Evolutionary conservation across 2,329 filamentous ascomycete species (phyloP), one percentile per base, ranked within the genome.

Genomic region (Penicillium sp.): DNA sequence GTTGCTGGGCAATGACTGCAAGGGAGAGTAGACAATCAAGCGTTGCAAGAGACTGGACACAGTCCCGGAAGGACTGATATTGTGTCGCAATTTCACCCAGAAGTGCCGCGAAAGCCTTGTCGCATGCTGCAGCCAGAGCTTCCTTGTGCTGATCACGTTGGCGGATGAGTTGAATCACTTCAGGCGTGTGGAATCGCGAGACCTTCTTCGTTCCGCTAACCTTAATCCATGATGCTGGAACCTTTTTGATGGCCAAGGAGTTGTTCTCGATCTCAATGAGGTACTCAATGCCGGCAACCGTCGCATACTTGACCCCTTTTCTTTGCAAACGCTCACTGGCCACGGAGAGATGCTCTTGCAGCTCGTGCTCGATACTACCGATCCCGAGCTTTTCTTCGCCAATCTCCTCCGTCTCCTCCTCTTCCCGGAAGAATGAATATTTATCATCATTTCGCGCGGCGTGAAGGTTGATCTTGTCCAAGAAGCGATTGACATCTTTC

Each of bases 101-200:
- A 5, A 98, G 83, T 14, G 83, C 80, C 4, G 80, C 79, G 77
- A 95, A 99, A 4, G 94, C 94, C 30, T 83, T 81, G 71, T 98
- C 93, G 75, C 95, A 99, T 45, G 94, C 93, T 10, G 93, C 93
- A 2, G 93, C 92, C 13, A 99, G 86, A 2, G 92, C 89, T 77
- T 99, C 95, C 73, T 94, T 96, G 78, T 97, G 91, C 71, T 97
- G 94, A 75, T 98, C 95, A 46, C 95, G 87, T 77, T 97, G 93
- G 45, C 88, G 87, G 19, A 97, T 85, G 68, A 97, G 84, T 63
- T 87, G 87, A 52, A 96, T 84, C 26, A 97, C 92, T 68, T 96
- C 90, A 4, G 95, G 95, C 0, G 95, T 95, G 78, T 99, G 95
- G 76, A 98, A 99, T 60, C 95, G 89, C 0, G 92, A 93, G 5